phyloP scores from a whole-genome alignment of 306 rosid genomes.

The Trifolium pratense region DNA sequence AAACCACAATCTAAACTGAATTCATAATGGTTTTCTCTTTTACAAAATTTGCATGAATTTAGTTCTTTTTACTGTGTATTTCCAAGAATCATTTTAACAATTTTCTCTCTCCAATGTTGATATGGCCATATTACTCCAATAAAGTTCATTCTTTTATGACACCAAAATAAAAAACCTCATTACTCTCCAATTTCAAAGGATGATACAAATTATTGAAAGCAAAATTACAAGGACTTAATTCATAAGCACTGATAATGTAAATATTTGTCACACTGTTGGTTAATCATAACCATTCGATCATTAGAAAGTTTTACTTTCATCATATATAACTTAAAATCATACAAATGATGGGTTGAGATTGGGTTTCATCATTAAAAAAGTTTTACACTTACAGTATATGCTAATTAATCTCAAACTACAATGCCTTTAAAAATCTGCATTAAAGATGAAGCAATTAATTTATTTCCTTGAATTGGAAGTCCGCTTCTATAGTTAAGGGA shows the following conservation, averaged over 20 bases:
- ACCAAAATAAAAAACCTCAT: constrained; percentile 22
- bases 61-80: constrained; percentile 5
- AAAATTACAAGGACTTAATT: background rate
- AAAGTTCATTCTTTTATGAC: constrained; percentile 13
- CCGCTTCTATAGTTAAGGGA: background rate
- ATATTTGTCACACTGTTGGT: background rate
- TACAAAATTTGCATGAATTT: constrained; percentile 1
- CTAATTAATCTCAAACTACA: constrained; percentile 13
- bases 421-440: too few relatives aligned
- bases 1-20: constrained; percentile 28
- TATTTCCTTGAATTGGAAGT: background rate
- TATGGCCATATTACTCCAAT: background rate
- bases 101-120: constrained; percentile 30
- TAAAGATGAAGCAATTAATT: constrained; percentile 17
- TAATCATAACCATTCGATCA: background rate
- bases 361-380: background rate
- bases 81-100: constrained; percentile 20
- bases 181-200: constrained; percentile 2
- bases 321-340: background rate
- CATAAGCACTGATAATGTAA: background rate
- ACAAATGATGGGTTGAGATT: background rate
- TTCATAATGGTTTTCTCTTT: constrained; percentile 7
- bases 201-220: constrained; percentile 16
- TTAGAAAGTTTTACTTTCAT: background rate
- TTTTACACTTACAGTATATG: background rate